phyloP scores from a whole-genome alignment of 345 rosid species.

The Combretum micranthum region DNA sequence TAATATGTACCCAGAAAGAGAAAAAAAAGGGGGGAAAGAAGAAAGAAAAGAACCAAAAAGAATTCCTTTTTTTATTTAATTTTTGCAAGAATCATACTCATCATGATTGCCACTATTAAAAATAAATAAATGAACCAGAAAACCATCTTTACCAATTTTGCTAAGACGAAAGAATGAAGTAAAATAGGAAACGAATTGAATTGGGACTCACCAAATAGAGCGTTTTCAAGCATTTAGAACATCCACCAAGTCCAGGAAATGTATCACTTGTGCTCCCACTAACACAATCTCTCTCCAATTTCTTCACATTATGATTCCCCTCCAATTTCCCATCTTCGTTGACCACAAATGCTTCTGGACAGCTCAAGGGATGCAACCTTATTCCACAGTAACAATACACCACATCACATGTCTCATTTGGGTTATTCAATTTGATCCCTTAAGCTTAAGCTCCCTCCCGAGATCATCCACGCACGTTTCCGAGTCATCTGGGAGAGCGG shows the following conservation, averaged over 20 bases:
- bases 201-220: slow-evolving; percentile 42
- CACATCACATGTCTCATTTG: slow-evolving; percentile 79
- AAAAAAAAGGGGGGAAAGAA: too few species aligned
- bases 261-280: slow-evolving; percentile 36
- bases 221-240: slow-evolving; percentile 73
- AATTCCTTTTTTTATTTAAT: too few species aligned
- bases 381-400: slow-evolving; percentile 90
- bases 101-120: too few species aligned
- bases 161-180: slow-evolving; percentile 2
- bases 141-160: slow-evolving; percentile 10
- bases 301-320: slow-evolving; percentile 54
- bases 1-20: too few species aligned
- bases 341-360: slow-evolving; percentile 57
- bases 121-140: background rate
- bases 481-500: slow-evolving; percentile 90
- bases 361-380: slow-evolving; percentile 64
- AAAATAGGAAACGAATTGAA: background rate
- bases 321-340: slow-evolving; percentile 47
- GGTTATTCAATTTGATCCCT: slow-evolving; percentile 54
- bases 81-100: too few species aligned
- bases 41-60: too few species aligned
- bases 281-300: slow-evolving; percentile 59
- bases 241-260: slow-evolving; percentile 59
- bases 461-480: slow-evolving; percentile 85
- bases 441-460: slow-evolving; percentile 54